Base-by-base conservation (phyloP, 345 rosid species). In the Arabis hirsuta region DNA sequence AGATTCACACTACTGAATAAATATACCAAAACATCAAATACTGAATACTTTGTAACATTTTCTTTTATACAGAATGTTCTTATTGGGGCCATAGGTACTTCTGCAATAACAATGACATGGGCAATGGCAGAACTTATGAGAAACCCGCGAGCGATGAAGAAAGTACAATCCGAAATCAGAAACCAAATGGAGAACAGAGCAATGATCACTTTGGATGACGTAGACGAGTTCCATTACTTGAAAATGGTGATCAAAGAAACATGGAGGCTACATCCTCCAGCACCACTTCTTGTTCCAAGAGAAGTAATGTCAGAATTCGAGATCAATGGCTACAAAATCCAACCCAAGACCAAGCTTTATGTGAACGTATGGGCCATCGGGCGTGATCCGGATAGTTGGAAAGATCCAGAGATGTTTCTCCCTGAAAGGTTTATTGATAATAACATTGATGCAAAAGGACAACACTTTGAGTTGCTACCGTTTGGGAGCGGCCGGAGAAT, bases 311-410 rank as follows among this genome's bases (percentile, higher is more conserved):
- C 81, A 12, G 74, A 69, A 12, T 83, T 70, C 20, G 69, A 73
- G 41, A 47, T 88, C 47, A 76, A 72, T 11, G 82, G 79, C 27
- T 77, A 80, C 56, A 46, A 54, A 41, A 69, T 84, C 22, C 12
- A 64, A 27, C 82, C 76, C 1, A 79, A 78, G 53, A 77, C 82
- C 1, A 13, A 73, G 12, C 76, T 86, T 47, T 68, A 79, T 36
- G 73, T 84, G 11, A 82, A 84, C 58, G 78, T 47, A 3, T 85
- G 85, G 85, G 87, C 80, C 24, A 84, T 86, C 1, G 88, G 81
- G 7, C 68, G 86, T 64, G 84, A 83, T 58, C 79, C 85, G 0
- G 32, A 79, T 73, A 12, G 50, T 32, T 80, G 87, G 90, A 60
- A 76, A 22, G 73, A 79, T 44, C 81, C 84, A 13, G 76, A 76